These are phyloP conservation scores for Morella rubra DNA, from an alignment of 306 rosid genomes.

Conservation along the genomic window DNA sequence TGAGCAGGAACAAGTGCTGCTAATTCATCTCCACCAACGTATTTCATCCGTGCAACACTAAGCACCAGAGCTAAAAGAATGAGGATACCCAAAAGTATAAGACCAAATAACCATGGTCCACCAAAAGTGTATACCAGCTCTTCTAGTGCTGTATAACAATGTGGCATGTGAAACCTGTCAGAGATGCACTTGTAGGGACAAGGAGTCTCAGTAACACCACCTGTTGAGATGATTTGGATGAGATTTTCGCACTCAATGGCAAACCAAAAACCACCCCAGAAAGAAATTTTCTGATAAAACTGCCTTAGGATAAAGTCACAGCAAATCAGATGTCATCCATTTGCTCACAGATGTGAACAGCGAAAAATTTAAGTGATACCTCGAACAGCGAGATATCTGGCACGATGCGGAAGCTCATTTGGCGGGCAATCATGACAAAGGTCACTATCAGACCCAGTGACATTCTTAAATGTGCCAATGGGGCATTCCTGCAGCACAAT, in stretches of 20 bases:
- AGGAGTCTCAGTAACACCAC: slow-evolving; percentile 53
- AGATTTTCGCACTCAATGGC: background rate
- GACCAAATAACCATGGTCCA: slow-evolving; percentile 61
- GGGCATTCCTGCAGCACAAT: slow-evolving; percentile 82
- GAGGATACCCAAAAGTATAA: slow-evolving; percentile 70
- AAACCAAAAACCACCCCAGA: background rate
- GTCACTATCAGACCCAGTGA: slow-evolving; percentile 71
- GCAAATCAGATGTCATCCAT: slow-evolving; percentile 18
- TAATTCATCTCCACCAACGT: slow-evolving; percentile 68
- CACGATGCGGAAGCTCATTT: slow-evolving; percentile 78
- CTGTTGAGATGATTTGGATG: slow-evolving; percentile 30
- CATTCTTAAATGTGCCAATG: slow-evolving; percentile 84
- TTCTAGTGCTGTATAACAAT: slow-evolving; percentile 58
- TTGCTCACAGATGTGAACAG: slow-evolving; percentile 15
- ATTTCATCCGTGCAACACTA: slow-evolving; percentile 90
- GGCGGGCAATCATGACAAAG: slow-evolving; percentile 69
- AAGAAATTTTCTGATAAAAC: slow-evolving; percentile 12
- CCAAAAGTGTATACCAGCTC: slow-evolving; percentile 60
- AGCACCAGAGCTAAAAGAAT: slow-evolving; percentile 78
- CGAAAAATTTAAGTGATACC: slow-evolving; percentile 44
- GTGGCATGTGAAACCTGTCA: slow-evolving; percentile 60
- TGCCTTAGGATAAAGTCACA: slow-evolving; percentile 10
- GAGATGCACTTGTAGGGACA: slow-evolving; percentile 56
- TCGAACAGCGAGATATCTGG: slow-evolving; percentile 60
- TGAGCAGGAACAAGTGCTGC: slow-evolving; percentile 61